Percentiles rank a stretch among this genome's conserved stretches.
These are phyloP conservation scores for Croton setiger DNA, from an alignment of 441 rosid genomes.

Conservation along the genomic window DNA sequence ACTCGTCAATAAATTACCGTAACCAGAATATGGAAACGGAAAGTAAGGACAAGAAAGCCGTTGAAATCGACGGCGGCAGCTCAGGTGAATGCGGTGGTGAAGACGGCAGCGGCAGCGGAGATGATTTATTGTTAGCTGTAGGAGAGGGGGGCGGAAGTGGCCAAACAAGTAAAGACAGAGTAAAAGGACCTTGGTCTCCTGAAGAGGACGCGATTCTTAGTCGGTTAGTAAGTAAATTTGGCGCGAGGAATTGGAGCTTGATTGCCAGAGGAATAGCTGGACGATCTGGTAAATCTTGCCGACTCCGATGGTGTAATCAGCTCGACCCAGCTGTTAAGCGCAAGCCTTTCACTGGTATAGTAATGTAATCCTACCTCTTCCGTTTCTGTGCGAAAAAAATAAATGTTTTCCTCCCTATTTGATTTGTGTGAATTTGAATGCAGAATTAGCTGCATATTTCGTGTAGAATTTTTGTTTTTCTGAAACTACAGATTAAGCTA, in stretches of 20 bases:
- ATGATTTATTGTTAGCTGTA: slow-evolving; percentile 4
- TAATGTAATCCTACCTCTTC: neutral
- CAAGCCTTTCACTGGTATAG: slow-evolving; percentile 51
- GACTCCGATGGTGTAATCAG: slow-evolving; percentile 96
- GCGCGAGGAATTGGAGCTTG: slow-evolving; percentile 83
- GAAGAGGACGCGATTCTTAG: slow-evolving; percentile 71
- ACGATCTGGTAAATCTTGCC: slow-evolving; percentile 85
- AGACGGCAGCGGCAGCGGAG: slow-evolving; percentile 13
- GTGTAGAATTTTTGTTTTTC: neutral
- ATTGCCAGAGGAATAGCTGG: slow-evolving; percentile 73
- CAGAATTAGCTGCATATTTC: neutral
- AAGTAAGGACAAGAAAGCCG: slow-evolving; percentile 1
- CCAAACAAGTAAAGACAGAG: slow-evolving; percentile 25
- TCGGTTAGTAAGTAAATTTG: slow-evolving; percentile 57
- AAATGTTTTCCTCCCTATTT: neutral
- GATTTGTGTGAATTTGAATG: neutral
- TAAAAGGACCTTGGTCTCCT: slow-evolving; percentile 77
- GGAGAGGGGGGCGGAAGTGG: slow-evolving; percentile 11
- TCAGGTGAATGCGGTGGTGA: neutral
- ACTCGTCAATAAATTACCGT: neutral
- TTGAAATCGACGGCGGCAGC: slow-evolving; percentile 2
- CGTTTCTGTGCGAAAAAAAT: neutral
- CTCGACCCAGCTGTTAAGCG: slow-evolving; percentile 75
- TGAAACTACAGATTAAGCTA: neutral
- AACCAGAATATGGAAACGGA: neutral